Conservation (phyloP, 1,284 basidiomycete genomes). For the Melampsora larici-populina region DNA sequence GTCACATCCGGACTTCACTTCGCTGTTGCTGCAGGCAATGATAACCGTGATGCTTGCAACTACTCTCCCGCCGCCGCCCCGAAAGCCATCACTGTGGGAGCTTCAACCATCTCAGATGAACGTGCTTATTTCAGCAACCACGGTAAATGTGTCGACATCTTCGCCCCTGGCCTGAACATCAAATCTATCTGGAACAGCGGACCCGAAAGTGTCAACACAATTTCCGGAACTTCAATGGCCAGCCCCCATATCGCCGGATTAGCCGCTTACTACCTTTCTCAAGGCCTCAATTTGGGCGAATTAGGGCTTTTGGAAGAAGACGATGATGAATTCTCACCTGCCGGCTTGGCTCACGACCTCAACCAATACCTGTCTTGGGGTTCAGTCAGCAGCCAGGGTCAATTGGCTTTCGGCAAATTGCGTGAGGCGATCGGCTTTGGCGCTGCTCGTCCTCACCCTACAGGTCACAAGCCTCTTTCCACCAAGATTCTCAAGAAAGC, state of each 20-base stretch:
- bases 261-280: constrained; percentile 75
- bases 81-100: constrained; percentile 79
- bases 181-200: constrained; percentile 70
- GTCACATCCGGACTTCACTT: constrained; percentile 48
- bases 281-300: constrained; percentile 49
- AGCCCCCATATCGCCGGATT: constrained; percentile 65
- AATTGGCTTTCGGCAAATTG: constrained; percentile 44
- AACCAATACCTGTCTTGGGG: constrained; percentile 49
- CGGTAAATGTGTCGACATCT: constrained; percentile 64
- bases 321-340: constrained; percentile 12
- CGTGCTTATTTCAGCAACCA: constrained; percentile 73
- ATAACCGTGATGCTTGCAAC: constrained; percentile 70
- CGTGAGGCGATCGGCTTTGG: constrained; percentile 46
- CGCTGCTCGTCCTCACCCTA: constrained; percentile 49
- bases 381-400: constrained; percentile 46
- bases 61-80: constrained; percentile 74
- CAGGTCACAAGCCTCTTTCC: constrained; percentile 56
- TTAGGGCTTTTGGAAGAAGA: constrained; percentile 47
- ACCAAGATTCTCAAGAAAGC: constrained; percentile 72
- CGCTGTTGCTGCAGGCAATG: constrained; percentile 55
- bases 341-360: constrained; percentile 46
- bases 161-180: constrained; percentile 68
- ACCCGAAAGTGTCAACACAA: constrained; percentile 63
- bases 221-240: constrained; percentile 65
- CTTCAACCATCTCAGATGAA: constrained; percentile 73